Evolutionary conservation across 768 basidiomycete genomes (phyloP).

Genomic region (Psilocybe tampanensis): DNA sequence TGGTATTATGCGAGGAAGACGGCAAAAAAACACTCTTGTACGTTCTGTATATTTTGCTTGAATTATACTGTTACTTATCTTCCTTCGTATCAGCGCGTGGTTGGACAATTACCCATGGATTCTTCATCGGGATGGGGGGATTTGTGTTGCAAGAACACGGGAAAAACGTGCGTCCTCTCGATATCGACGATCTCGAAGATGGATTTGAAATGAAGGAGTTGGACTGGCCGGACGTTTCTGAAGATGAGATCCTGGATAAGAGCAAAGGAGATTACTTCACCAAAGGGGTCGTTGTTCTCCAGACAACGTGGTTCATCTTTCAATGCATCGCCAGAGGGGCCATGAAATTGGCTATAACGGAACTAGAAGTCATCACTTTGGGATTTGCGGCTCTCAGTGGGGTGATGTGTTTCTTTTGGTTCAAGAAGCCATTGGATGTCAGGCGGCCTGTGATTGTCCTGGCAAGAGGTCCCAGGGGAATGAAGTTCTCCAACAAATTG

Average conservation of each 20-base stretch:
- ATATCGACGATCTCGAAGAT: constrained; percentile 9
- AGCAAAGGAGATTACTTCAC: constrained; percentile 36
- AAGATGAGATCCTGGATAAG: constrained; percentile 22
- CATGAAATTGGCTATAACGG: constrained; percentile 28
- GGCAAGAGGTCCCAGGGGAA: no score
- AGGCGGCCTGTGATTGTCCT: neutral
- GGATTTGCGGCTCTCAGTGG: constrained; percentile 32
- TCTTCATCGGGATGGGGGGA: constrained; percentile 22
- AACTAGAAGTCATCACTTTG: constrained; percentile 38
- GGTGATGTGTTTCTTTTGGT: constrained; percentile 36
- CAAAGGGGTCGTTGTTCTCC: constrained; percentile 33
- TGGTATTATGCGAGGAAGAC: neutral
- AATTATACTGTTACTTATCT: no score
- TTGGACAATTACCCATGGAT: constrained; percentile 19
- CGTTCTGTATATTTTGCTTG: neutral
- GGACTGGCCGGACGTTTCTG: constrained; percentile 16
- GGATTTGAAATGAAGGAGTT: constrained; percentile 11
- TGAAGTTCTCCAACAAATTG: neutral
- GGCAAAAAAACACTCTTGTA: neutral
- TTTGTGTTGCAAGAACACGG: constrained; percentile 24
- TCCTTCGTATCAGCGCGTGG: neutral
- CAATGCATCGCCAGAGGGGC: constrained; percentile 27
- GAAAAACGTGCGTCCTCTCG: neutral
- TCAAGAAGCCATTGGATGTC: constrained; percentile 40
- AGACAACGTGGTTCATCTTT: constrained; percentile 37